These are phyloP conservation scores for Neodidymelliopsis sp. DNA, from an alignment of 2,329 filamentous ascomycete genomes.

Conservation along the genomic window DNA sequence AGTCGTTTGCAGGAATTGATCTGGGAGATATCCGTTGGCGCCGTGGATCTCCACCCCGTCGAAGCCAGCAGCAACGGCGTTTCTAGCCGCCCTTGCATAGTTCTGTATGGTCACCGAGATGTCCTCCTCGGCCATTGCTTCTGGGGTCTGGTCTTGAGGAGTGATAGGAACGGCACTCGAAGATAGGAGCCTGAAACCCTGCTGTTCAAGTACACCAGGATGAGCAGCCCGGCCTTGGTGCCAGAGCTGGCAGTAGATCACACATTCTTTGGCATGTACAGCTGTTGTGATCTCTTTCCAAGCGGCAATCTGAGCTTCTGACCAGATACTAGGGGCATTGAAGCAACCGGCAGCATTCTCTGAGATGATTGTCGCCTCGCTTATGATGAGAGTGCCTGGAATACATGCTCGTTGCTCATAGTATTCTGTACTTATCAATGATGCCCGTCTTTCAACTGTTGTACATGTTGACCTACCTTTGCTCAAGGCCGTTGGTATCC, in stretches of 20 bases:
- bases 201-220: conserved; percentile 36
- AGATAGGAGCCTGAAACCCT: conserved; percentile 36
- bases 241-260: conserved; percentile 68
- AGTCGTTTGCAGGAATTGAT: conserved; percentile 68
- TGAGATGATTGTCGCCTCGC: conserved; percentile 62
- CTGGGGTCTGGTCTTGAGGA: conserved; percentile 33
- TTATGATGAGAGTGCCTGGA: conserved; percentile 64
- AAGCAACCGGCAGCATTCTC: conserved; percentile 54
- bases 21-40: conserved; percentile 72
- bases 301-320: conserved; percentile 50
- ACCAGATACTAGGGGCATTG: conserved; percentile 65
- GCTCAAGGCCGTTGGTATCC: conserved; percentile 47
- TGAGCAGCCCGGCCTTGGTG: conserved; percentile 63
- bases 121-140: conserved; percentile 45
- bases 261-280: conserved; percentile 66
- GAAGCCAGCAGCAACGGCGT: conserved; percentile 59
- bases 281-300: conserved; percentile 67
- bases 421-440: conserved; percentile 49
- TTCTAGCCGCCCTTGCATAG: conserved; percentile 52
- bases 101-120: conserved; percentile 44
- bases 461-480: conserved; percentile 7
- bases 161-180: conserved; percentile 44
- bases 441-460: background rate
- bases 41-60: conserved; percentile 66
- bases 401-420: conserved; percentile 60